These are phyloP conservation scores for Saturnispora dispora DNA, from an alignment of 805 yeast species.

Conservation along the genomic window DNA sequence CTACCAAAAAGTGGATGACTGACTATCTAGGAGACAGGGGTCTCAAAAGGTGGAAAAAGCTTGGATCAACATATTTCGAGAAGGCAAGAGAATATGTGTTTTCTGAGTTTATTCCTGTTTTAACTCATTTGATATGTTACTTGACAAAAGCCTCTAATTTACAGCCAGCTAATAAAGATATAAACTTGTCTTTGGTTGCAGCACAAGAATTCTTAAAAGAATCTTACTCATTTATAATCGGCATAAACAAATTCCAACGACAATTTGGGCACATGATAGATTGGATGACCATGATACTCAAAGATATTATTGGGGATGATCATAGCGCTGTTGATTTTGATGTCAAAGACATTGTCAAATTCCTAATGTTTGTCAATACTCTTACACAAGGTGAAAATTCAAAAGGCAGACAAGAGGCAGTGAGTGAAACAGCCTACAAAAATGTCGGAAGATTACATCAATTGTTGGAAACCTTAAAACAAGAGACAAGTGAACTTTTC, in stretches of 20 bases:
- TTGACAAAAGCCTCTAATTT: background rate
- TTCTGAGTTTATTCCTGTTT: slow-evolving; percentile 42
- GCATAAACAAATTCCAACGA: slow-evolving; percentile 37
- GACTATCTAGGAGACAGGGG: slow-evolving; percentile 64
- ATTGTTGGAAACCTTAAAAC: background rate
- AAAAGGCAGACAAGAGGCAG: background rate
- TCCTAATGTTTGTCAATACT: slow-evolving; percentile 18
- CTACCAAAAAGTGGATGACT: slow-evolving; percentile 48
- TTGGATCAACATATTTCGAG: slow-evolving; percentile 45
- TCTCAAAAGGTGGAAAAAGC: slow-evolving; percentile 42
- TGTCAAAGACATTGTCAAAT: slow-evolving; percentile 26
- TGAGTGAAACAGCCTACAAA: background rate
- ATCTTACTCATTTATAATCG: slow-evolving; percentile 33
- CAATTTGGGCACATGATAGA: slow-evolving; percentile 35
- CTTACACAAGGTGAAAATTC: slow-evolving; percentile 7
- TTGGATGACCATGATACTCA: slow-evolving; percentile 35
- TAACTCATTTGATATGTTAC: slow-evolving; percentile 40
- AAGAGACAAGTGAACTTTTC: background rate
- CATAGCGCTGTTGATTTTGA: slow-evolving; percentile 14
- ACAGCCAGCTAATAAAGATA: background rate
- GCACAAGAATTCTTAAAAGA: slow-evolving; percentile 23
- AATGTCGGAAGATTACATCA: background rate
- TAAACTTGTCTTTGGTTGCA: background rate
- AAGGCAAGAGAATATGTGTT: slow-evolving; percentile 38
- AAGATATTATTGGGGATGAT: slow-evolving; percentile 32